A percentile compares a stretch with the other conserved stretches of the same genome.
These are phyloP conservation scores for Fusarium sp. DNA, from an alignment of 2,329 filamentous ascomycete genomes.

Conservation along the genomic window DNA sequence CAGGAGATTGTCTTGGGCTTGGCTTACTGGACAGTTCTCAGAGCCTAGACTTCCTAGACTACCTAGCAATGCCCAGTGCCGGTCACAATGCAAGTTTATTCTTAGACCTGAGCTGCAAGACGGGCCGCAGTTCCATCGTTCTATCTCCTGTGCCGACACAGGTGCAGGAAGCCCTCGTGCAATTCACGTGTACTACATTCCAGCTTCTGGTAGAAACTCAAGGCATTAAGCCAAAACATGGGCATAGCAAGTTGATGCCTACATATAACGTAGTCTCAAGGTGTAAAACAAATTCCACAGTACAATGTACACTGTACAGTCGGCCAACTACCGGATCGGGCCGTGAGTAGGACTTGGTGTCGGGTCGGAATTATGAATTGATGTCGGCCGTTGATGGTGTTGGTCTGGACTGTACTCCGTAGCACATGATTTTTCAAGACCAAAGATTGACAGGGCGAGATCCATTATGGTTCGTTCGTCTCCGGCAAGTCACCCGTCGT, in stretches of 20 bases:
- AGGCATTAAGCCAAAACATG: not conserved
- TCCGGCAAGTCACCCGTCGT: not conserved
- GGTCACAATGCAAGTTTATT: slow-evolving; percentile 21
- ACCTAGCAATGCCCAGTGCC: not conserved
- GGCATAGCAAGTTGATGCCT: not conserved
- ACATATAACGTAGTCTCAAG: not conserved
- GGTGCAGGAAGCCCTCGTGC: not conserved
- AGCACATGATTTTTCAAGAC: not conserved
- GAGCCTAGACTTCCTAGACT: not conserved
- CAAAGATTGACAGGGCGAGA: slow-evolving; percentile 1
- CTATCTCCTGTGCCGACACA: not conserved
- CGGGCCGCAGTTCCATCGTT: slow-evolving; percentile 28
- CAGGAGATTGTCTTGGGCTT: slow-evolving; percentile 9
- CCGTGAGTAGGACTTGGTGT: not conserved
- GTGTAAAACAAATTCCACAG: not conserved
- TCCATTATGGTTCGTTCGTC: not conserved
- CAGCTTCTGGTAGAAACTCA: not conserved
- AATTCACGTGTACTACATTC: not conserved
- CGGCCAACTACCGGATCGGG: slow-evolving; percentile 20
- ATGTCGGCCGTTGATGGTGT: not conserved
- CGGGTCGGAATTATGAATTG: slow-evolving; percentile 12
- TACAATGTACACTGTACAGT: not conserved
- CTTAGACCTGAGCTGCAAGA: slow-evolving; percentile 18
- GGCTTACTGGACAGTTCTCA: not conserved
- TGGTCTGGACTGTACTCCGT: not conserved